Evolutionary conservation across 495 filamentous ascomycete genomes (phyloP).

Genomic region (Neurospora sp.): DNA sequence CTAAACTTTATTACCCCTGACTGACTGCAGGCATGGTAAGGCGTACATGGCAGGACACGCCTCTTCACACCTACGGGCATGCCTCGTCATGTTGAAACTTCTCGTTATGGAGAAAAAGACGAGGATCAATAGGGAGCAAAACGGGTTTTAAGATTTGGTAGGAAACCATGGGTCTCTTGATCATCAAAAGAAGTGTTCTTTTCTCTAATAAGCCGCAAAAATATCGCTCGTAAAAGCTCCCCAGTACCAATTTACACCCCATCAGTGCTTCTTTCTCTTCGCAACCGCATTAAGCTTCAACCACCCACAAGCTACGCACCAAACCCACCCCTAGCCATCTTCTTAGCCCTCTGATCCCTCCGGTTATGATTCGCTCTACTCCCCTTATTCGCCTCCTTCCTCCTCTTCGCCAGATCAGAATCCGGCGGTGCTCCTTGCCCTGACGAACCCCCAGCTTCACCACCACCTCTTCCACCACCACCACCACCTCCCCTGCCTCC

Average conservation of each 20-base stretch:
- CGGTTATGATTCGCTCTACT: slow-evolving; percentile 56
- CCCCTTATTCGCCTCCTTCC: slow-evolving; percentile 56
- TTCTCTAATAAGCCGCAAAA: not conserved
- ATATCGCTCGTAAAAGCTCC: not conserved
- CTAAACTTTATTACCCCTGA: no score
- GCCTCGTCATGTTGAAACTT: no score
- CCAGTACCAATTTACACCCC: not conserved
- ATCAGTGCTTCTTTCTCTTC: not conserved
- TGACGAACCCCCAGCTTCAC: slow-evolving; percentile 43
- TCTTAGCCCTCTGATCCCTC: slow-evolving; percentile 63
- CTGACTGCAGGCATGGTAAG: no score
- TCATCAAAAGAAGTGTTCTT: not conserved
- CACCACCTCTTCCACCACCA: slow-evolving; percentile 44
- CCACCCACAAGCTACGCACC: slow-evolving; percentile 18
- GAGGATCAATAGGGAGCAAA: no score
- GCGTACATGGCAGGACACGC: no score
- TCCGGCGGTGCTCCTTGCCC: slow-evolving; percentile 52
- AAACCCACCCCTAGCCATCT: slow-evolving; percentile 59
- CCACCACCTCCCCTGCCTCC: slow-evolving; percentile 37
- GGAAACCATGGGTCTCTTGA: not conserved
- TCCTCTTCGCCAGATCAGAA: slow-evolving; percentile 40
- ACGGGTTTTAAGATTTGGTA: no score
- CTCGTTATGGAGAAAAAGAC: no score
- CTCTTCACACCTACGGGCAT: no score
- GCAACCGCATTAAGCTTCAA: not conserved